These are phyloP conservation scores for Casuarina equisetifolia DNA, from an alignment of 306 rosid species.

Conservation along the genomic window DNA sequence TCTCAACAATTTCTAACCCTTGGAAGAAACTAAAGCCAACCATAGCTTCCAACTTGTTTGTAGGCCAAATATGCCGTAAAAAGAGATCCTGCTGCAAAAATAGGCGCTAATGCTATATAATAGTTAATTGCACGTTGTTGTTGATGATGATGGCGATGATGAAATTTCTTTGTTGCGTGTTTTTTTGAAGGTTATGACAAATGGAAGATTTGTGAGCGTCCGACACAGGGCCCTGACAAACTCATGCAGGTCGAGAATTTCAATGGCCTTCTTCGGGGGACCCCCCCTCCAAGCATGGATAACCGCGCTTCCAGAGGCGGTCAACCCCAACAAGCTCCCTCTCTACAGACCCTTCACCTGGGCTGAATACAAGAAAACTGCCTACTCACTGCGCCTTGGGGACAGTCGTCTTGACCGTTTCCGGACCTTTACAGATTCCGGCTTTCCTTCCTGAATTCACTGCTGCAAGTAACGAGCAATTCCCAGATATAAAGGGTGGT, in stretches of 20 bases:
- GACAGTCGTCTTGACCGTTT: constrained; percentile 62
- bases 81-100: no score
- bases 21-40: background rate
- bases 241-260: constrained; percentile 53
- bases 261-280: constrained; percentile 69
- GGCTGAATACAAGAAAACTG: constrained; percentile 74
- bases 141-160: no score
- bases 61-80: no score
- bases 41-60: background rate
- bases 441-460: background rate
- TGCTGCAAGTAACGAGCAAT: background rate
- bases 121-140: no score
- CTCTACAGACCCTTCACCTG: constrained; percentile 72
- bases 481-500: background rate
- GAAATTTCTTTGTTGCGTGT: background rate
- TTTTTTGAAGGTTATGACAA: constrained; percentile 66
- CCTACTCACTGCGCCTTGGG: constrained; percentile 57
- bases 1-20: background rate
- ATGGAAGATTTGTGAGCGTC: constrained; percentile 75
- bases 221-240: constrained; percentile 67
- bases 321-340: constrained; percentile 45
- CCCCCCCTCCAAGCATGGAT: constrained; percentile 53
- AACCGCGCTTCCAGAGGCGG: constrained; percentile 52
- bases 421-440: background rate
- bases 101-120: no score